phyloP scores from a whole-genome alignment of 495 filamentous ascomycete species.

The Xylaria palmicola region DNA sequence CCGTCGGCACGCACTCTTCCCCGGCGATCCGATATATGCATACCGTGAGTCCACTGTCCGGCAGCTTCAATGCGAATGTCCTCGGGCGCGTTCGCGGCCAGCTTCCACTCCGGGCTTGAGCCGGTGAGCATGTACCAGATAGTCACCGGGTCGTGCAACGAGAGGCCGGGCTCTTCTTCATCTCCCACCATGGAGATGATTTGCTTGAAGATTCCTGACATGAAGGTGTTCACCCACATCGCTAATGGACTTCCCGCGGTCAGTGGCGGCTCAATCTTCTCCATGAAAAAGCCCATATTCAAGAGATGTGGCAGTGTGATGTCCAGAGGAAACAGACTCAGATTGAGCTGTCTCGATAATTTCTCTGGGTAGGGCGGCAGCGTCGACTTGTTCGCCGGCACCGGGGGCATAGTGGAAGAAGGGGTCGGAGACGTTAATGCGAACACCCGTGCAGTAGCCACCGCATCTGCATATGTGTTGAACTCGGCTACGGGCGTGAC shows the following conservation, averaged over 20 bases:
- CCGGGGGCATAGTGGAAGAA: conserved; percentile 63
- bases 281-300: conserved; percentile 56
- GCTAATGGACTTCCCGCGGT: conserved; percentile 71
- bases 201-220: conserved; percentile 72
- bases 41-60: conserved; percentile 93
- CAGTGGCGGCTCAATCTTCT: conserved; percentile 48
- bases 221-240: conserved; percentile 76
- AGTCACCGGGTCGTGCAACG: conserved; percentile 84
- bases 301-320: conserved; percentile 78
- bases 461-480: conserved; percentile 78
- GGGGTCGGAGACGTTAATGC: conserved; percentile 84
- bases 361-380: conserved; percentile 67
- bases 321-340: conserved; percentile 85
- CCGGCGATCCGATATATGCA: conserved; percentile 80
- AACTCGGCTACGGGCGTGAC: conserved; percentile 78
- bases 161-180: conserved; percentile 57
- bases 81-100: conserved; percentile 43
- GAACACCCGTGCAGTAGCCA: conserved; percentile 83
- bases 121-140: conserved; percentile 80
- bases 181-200: conserved; percentile 60
- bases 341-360: conserved; percentile 63
- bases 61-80: conserved; percentile 85
- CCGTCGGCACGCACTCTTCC: conserved; percentile 58
- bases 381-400: conserved; percentile 34
- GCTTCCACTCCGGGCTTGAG: conserved; percentile 50